A percentile compares a stretch with the other conserved stretches of the same genome.
These are phyloP conservation scores for Exophiala alcalophila DNA, from an alignment of 2,329 filamentous ascomycete genomes.

Conservation along the genomic window DNA sequence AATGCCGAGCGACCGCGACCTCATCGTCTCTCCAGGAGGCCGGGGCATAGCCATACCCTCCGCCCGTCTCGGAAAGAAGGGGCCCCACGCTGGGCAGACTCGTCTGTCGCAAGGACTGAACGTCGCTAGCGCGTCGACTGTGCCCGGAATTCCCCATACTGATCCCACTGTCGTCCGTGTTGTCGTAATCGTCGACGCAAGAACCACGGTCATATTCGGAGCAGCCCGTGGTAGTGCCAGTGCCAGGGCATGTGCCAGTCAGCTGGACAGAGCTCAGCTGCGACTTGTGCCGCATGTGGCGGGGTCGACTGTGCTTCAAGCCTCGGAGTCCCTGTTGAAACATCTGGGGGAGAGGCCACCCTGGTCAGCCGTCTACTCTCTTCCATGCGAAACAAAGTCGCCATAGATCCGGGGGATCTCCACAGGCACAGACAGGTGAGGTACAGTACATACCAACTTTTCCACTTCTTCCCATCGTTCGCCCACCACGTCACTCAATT, in stretches of 20 bases:
- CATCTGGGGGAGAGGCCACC: conserved; percentile 7
- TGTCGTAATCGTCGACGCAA: conserved; percentile 18
- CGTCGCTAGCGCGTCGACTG: conserved; percentile 24
- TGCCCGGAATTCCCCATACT: conserved; percentile 17
- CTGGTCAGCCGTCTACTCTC: too few relatives aligned
- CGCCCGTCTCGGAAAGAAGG: conserved; percentile 15
- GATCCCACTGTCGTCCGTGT: conserved; percentile 31
- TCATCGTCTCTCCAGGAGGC: too few relatives aligned
- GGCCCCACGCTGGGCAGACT: conserved; percentile 19
- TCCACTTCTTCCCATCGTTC: conserved; percentile 68
- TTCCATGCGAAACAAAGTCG: too few relatives aligned
- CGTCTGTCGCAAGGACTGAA: conserved; percentile 9
- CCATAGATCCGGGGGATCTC: not conserved
- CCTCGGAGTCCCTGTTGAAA: conserved; percentile 73
- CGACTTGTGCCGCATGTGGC: conserved; percentile 21
- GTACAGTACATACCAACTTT: conserved; percentile 63
- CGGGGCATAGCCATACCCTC: conserved; percentile 17
- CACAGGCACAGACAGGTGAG: not conserved
- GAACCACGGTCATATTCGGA: conserved; percentile 17
- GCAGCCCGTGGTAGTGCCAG: too few relatives aligned
- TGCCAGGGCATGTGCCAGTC: too few relatives aligned
- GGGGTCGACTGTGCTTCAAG: conserved; percentile 14
- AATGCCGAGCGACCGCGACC: too few relatives aligned
- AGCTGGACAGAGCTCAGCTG: conserved; percentile 23
- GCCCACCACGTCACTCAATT: conserved; percentile 61